Conservation (phyloP, 305 asterid species). For the Striga hermonthica region DNA sequence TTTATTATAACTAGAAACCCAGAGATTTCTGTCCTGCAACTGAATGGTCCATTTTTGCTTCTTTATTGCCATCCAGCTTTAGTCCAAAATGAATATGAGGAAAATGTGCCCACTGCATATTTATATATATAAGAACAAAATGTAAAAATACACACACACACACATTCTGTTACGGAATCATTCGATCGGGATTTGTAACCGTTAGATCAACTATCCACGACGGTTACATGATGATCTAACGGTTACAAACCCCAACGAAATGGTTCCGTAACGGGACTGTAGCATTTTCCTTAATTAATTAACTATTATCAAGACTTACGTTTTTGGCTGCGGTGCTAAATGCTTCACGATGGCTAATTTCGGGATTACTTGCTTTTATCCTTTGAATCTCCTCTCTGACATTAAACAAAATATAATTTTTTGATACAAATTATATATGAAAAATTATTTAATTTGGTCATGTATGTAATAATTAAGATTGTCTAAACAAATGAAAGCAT, state of each 20-base stretch:
- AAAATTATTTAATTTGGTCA: background rate
- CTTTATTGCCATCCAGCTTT: conserved; percentile 68
- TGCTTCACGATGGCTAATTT: conserved; percentile 81
- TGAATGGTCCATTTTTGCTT: conserved; percentile 65
- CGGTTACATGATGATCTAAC: no score
- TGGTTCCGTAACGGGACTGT: no score
- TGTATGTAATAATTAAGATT: background rate
- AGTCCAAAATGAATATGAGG: conserved; percentile 86
- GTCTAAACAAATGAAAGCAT: background rate
- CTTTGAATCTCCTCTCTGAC: conserved; percentile 74
- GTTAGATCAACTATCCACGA: no score
- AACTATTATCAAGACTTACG: conserved; percentile 35
- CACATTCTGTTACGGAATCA: no score
- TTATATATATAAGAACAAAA: no score
- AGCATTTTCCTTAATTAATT: no score
- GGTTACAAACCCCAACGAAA: no score
- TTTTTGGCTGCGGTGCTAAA: conserved; percentile 83
- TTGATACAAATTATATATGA: no score
- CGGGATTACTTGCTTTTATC: conserved; percentile 81
- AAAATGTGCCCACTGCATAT: conserved; percentile 92
- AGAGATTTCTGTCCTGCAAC: conserved; percentile 54
- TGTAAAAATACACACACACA: no score
- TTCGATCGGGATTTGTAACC: no score
- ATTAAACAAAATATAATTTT: background rate
- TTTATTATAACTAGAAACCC: conserved; percentile 44